Percentiles rank a stretch among this genome's conserved stretches.
These are phyloP conservation scores for Sporothrix variecibatus DNA, from an alignment of 2,329 filamentous ascomycete species.

Conservation along the genomic window DNA sequence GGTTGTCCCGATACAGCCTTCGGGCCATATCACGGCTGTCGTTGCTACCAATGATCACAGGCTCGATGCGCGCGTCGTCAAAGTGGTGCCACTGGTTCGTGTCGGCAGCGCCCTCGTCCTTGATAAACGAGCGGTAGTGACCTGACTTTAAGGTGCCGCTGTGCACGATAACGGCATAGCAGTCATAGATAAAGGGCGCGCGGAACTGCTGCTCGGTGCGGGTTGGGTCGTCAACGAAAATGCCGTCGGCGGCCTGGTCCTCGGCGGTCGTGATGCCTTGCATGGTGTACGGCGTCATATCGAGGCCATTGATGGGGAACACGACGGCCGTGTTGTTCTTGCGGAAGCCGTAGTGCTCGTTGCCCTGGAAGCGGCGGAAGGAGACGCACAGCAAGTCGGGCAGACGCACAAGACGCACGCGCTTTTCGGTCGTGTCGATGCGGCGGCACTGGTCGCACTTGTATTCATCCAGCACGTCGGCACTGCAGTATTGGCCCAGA, in stretches of 20 bases:
- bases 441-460: slow-evolving; percentile 75
- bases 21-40: slow-evolving; percentile 31
- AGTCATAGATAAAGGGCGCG: slow-evolving; percentile 73
- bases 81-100: slow-evolving; percentile 49
- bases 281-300: slow-evolving; percentile 50
- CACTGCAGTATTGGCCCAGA: slow-evolving; percentile 67
- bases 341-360: slow-evolving; percentile 39
- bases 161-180: slow-evolving; percentile 83
- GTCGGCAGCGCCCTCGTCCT: slow-evolving; percentile 49
- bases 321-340: slow-evolving; percentile 74
- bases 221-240: slow-evolving; percentile 41
- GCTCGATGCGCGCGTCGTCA: slow-evolving; percentile 44
- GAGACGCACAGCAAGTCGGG: slow-evolving; percentile 78
- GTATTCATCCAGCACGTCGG: slow-evolving; percentile 68
- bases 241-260: slow-evolving; percentile 18
- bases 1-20: slow-evolving; percentile 31
- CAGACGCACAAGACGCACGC: slow-evolving; percentile 73
- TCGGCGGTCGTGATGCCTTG: slow-evolving; percentile 25
- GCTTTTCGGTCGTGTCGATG: slow-evolving; percentile 67
- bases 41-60: slow-evolving; percentile 31
- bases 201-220: slow-evolving; percentile 40
- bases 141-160: slow-evolving; percentile 69
- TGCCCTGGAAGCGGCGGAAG: slow-evolving; percentile 62
- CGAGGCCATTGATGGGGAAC: slow-evolving; percentile 73
- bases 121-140: slow-evolving; percentile 76